Conservation (phyloP, 164 flowering plant genomes). For the Aristolochia fimbriata region DNA sequence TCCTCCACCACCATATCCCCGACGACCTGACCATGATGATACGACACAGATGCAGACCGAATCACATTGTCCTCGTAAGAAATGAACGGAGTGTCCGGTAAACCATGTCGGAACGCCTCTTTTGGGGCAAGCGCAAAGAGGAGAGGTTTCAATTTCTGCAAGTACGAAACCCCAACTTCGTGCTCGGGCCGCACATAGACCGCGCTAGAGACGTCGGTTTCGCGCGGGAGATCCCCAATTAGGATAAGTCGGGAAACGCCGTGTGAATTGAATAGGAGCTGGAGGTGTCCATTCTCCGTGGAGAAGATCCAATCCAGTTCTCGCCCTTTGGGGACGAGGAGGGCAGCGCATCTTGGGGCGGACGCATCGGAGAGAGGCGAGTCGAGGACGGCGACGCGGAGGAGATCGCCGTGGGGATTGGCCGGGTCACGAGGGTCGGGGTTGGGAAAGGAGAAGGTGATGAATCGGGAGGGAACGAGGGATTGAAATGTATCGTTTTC, state of each 20-base stretch:
- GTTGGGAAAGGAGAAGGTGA: conserved; percentile 63
- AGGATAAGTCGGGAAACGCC: conserved; percentile 61
- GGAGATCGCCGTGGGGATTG: conserved; percentile 5
- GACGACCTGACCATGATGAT: conserved; percentile 37
- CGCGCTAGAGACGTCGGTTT: background rate
- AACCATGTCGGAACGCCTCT: conserved; percentile 16
- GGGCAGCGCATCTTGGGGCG: conserved; percentile 40
- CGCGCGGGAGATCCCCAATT: conserved; percentile 31
- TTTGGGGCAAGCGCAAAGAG: conserved; percentile 50
- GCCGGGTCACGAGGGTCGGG: conserved; percentile 13
- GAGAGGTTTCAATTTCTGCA: conserved; percentile 33
- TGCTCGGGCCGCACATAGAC: conserved; percentile 8
- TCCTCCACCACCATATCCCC: conserved; percentile 86
- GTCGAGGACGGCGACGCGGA: conserved; percentile 65
- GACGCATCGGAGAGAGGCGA: conserved; percentile 24
- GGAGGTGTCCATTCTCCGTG: conserved; percentile 63
- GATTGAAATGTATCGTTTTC: conserved; percentile 44
- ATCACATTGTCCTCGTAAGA: conserved; percentile 57
- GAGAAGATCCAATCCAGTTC: conserved; percentile 84
- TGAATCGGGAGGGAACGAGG: conserved; percentile 55
- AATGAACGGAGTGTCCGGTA: conserved; percentile 44
- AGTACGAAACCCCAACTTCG: conserved; percentile 6
- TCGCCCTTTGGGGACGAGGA: conserved; percentile 65
- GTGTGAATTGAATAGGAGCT: conserved; percentile 48
- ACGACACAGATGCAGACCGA: conserved; percentile 30